Conservation (phyloP, 1,139 yeast species). For the Blastobotrys illinoisensis region DNA sequence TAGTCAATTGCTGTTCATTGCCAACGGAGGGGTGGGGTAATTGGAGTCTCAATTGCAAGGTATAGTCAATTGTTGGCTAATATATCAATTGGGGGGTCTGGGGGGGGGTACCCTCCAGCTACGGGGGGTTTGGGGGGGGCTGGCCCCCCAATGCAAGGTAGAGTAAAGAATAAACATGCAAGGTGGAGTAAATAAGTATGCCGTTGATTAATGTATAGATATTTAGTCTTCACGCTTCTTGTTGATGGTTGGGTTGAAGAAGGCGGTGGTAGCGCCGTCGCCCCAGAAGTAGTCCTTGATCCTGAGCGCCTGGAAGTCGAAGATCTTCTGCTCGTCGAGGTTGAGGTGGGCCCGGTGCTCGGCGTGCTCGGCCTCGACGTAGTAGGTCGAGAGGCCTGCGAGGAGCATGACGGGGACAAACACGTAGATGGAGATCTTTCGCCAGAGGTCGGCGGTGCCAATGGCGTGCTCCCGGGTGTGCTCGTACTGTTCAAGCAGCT, state of each 20-base stretch:
- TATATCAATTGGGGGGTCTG: too few species aligned
- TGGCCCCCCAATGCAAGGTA: background rate
- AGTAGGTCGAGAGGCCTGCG: slow-evolving; percentile 74
- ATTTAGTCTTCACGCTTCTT: slow-evolving; percentile 23
- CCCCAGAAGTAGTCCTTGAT: slow-evolving; percentile 90
- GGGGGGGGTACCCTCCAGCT: too few species aligned
- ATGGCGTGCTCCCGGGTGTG: slow-evolving; percentile 76
- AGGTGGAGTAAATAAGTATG: background rate
- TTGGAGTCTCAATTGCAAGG: too few species aligned
- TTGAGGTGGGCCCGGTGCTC: slow-evolving; percentile 76
- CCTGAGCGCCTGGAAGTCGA: slow-evolving; percentile 85
- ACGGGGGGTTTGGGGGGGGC: background rate
- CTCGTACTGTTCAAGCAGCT: slow-evolving; percentile 43
- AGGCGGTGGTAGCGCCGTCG: slow-evolving; percentile 92
- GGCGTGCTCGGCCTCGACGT: slow-evolving; percentile 80
- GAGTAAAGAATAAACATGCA: too few species aligned
- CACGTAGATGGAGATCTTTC: slow-evolving; percentile 69
- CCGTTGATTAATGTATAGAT: background rate
- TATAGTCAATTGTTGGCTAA: too few species aligned
- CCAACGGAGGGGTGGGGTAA: too few species aligned
- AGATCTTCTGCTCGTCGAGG: slow-evolving; percentile 62
- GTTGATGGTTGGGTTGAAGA: slow-evolving; percentile 93
- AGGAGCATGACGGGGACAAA: slow-evolving; percentile 77
- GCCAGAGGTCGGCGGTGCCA: slow-evolving; percentile 75
- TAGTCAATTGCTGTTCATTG: too few species aligned